phyloP scores from a whole-genome alignment of 1,139 yeast genomes.

The Pichia sp. region DNA sequence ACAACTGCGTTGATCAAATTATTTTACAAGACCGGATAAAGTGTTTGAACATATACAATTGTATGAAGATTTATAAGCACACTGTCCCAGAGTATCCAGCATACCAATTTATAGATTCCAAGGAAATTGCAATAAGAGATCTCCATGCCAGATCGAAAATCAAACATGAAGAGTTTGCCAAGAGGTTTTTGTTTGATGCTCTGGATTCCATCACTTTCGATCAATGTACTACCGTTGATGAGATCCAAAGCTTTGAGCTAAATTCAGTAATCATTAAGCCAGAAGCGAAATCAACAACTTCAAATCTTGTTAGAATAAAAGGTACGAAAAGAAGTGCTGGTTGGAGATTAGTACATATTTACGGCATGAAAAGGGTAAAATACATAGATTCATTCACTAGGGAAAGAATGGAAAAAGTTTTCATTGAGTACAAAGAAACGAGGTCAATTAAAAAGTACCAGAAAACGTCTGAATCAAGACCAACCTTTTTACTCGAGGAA shows the following conservation, averaged over 20 bases:
- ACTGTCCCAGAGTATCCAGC: constrained; percentile 4
- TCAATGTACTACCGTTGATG: not conserved
- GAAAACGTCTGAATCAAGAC: constrained; percentile 8
- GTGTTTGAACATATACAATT: constrained; percentile 9
- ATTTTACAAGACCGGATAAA: constrained; percentile 1
- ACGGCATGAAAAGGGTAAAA: constrained; percentile 1
- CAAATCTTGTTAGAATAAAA: constrained; percentile 13
- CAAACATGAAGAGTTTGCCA: constrained; percentile 11
- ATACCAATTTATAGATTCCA: not conserved
- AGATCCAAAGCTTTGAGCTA: constrained; percentile 2
- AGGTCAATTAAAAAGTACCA: constrained; percentile 6
- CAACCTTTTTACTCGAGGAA: constrained; percentile 11
- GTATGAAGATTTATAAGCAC: constrained; percentile 9
- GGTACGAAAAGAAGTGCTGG: constrained; percentile 1
- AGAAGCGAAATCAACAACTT: not conserved
- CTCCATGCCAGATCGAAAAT: constrained; percentile 1
- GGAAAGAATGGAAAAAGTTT: constrained; percentile 6
- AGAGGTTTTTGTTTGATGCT: constrained; percentile 7
- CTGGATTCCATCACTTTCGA: not conserved
- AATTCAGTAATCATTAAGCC: constrained; percentile 6
- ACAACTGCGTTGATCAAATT: not conserved
- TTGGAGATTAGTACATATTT: constrained; percentile 13
- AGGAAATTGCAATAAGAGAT: not conserved
- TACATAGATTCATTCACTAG: constrained; percentile 5
- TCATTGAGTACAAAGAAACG: constrained; percentile 15